Evolutionary conservation across 2,329 filamentous ascomycete species (phyloP), one percentile per base, ranked within the genome.

Genomic region (Diaporthe ampelina): DNA sequence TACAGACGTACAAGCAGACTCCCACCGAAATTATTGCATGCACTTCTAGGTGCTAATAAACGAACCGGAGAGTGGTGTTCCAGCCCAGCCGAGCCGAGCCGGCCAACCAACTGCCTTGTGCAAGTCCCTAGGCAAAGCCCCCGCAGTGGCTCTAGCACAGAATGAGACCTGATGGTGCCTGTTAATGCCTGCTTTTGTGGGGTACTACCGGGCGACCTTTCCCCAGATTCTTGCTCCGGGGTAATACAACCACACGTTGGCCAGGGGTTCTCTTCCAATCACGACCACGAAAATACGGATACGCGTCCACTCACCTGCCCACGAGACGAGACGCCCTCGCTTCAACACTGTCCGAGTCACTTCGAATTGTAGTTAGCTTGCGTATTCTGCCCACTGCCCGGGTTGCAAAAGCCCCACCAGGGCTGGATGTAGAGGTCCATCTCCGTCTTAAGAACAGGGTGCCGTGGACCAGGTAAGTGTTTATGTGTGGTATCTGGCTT

Each of bases 21-120:
- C n/a, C 15, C 37, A 9, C n/a, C 11, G 0, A 43, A 26, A n/a
- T 15, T 1, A 32, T 48, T 43, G 40, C n/a, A 24, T 3, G 21
- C 45, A 1, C 19, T 7, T 48, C 11, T n/a, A 24, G 56, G 24
- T 15, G 10, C 35, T 13, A 10, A 37, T 9, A 59, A 40, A 40
- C 35, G 61, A 65, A 24, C 61, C 61, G 61, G 50, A 50, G 11
- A 65, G 61, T 24, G 9, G 45, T 21, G 5, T 10, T n/a, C 45
- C 21, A 48, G 45, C 61, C 61, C 61, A 65, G n/a, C 61, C 61
- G 61, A 65, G 43, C 61, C 61, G 61, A 65, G 19, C 61, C 61
- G 43, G 43, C n/a, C 26, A 50, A 65, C n/a, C 19, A 50, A 65
- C 10, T 50, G 59, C 43, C 61, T 65, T 24, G 26, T 35, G 43